Evolutionary conservation across 1,284 basidiomycete species (phyloP).

Genomic region (Tylopilus sp.): DNA sequence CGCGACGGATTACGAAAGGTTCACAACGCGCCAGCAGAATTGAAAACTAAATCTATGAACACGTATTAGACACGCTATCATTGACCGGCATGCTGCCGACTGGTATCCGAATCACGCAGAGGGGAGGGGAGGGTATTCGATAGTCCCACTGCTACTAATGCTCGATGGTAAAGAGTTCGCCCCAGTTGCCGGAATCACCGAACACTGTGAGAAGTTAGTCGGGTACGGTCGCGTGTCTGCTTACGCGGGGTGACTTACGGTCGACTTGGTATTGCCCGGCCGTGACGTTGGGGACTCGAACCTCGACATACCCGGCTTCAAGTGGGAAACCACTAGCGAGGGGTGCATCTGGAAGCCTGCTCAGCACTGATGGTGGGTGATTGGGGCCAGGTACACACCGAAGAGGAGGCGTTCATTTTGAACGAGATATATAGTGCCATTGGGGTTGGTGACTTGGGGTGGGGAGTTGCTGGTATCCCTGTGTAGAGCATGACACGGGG

Average conservation of each 20-base stretch:
- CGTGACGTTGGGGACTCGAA: constrained; percentile 35
- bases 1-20: no score
- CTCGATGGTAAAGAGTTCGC: neutral
- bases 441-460: constrained; percentile 37
- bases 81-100: no score
- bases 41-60: no score
- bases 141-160: no score
- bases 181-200: neutral
- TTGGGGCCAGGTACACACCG: constrained; percentile 24
- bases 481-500: constrained; percentile 1
- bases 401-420: constrained; percentile 24
- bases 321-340: constrained; percentile 36
- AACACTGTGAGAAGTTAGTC: neutral
- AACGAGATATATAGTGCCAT: constrained; percentile 35
- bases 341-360: neutral
- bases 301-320: constrained; percentile 25
- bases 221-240: neutral
- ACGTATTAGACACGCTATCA: no score
- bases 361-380: constrained; percentile 4
- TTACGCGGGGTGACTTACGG: constrained; percentile 31
- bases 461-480: constrained; percentile 37
- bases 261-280: constrained; percentile 36
- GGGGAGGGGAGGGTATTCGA: no score
- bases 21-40: no score
- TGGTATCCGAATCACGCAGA: no score